A percentile compares a stretch with the other conserved stretches of the same genome.
phyloP scores from a whole-genome alignment of 768 basidiomycete genomes.

The Trametes punicea region DNA sequence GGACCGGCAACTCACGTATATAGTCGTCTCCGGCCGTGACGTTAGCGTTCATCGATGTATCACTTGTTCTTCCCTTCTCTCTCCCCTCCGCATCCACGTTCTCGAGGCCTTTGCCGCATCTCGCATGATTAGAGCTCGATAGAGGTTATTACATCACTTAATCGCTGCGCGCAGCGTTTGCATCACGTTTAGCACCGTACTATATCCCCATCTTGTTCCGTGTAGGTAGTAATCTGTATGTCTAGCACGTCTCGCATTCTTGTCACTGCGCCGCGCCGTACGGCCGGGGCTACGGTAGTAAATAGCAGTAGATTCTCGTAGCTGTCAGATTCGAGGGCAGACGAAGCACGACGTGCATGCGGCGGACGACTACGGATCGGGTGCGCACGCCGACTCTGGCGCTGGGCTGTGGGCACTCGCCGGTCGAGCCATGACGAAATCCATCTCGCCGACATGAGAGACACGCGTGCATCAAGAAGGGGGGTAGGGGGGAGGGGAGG shows the following conservation, averaged over 20 bases:
- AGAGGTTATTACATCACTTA: constrained; percentile 19
- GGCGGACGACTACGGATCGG: constrained; percentile 2
- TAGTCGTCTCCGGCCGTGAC: constrained; percentile 2
- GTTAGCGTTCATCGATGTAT: constrained; percentile 17
- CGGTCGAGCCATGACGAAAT: neutral
- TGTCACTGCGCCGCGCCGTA: constrained; percentile 8
- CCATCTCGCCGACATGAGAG: neutral
- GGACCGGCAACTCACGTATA: constrained; percentile 20
- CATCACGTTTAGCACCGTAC: constrained; percentile 16
- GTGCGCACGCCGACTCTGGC: neutral
- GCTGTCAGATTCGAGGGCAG: constrained; percentile 9
- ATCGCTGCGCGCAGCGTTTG: constrained; percentile 6
- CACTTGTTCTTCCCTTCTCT: neutral
- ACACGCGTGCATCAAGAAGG: constrained; percentile 17
- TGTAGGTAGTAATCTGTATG: constrained; percentile 19
- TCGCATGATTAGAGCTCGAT: constrained; percentile 16
- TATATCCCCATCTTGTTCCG: constrained; percentile 11
- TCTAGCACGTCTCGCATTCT: constrained; percentile 11
- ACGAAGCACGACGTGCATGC: neutral
- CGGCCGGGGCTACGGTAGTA: constrained; percentile 11
- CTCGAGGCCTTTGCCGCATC: constrained; percentile 11
- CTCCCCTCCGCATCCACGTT: constrained; percentile 11
- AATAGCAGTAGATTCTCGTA: constrained; percentile 12
- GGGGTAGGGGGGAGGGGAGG: no score
- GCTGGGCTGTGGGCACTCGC: no score